These are phyloP conservation scores for Vickermania spadyakhi DNA, from an alignment of 208 protist species.

Conservation along the genomic window DNA sequence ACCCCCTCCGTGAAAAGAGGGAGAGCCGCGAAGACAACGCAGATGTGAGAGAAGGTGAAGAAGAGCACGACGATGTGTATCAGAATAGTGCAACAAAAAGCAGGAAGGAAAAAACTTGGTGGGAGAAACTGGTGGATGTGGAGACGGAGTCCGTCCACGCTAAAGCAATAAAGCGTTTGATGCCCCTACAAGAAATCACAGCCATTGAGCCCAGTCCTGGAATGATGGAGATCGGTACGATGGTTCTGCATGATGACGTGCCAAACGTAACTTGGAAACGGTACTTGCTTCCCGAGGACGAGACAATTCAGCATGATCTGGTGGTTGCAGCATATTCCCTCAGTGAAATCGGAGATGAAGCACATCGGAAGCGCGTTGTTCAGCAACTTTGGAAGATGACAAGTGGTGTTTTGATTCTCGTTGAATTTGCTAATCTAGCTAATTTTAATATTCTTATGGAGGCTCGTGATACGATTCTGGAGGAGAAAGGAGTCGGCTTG, in stretches of 20 bases:
- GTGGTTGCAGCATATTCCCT: constrained; percentile 81
- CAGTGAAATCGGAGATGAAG: constrained; percentile 62
- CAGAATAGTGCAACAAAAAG: not conserved
- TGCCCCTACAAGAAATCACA: constrained; percentile 72
- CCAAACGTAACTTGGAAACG: constrained; percentile 83
- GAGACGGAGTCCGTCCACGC: constrained; percentile 37
- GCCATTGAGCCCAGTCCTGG: constrained; percentile 81
- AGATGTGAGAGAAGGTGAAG: constrained; percentile 37
- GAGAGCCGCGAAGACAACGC: constrained; percentile 30
- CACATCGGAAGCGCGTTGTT: constrained; percentile 45
- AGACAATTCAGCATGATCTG: constrained; percentile 71
- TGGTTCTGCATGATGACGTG: constrained; percentile 83
- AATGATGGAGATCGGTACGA: constrained; percentile 88
- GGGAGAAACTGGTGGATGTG: constrained; percentile 74
- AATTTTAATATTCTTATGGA: constrained; percentile 89
- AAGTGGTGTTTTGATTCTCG: constrained; percentile 64
- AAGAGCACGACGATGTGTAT: constrained; percentile 14
- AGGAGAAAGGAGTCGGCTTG: constrained; percentile 75
- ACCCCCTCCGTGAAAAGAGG: constrained; percentile 36
- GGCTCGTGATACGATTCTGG: constrained; percentile 71
- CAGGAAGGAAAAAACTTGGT: constrained; percentile 46
- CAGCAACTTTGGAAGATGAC: constrained; percentile 89
- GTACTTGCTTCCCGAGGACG: constrained; percentile 77
- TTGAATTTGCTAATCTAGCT: constrained; percentile 76
- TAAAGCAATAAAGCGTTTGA: constrained; percentile 45